Evolutionary conservation across 2,329 filamentous ascomycete species (phyloP).

Genomic region (Fusarium poae): DNA sequence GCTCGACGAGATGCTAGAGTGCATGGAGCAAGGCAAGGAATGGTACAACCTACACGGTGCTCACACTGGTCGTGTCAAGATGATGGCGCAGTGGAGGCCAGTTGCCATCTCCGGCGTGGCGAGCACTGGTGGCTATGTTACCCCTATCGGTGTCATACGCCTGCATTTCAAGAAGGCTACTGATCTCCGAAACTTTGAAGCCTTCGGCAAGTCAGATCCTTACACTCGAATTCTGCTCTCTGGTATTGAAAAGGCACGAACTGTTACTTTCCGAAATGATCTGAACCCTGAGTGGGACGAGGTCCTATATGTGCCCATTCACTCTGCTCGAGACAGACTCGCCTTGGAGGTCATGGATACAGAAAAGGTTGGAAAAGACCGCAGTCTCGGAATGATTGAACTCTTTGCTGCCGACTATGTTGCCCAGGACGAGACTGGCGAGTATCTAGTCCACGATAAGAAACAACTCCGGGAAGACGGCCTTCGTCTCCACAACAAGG

Average conservation of each 20-base stretch:
- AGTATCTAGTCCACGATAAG: conserved; percentile 82
- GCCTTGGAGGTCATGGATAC: conserved; percentile 96
- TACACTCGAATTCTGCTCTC: conserved; percentile 91
- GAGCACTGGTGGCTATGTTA: conserved; percentile 89
- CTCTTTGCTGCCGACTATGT: conserved; percentile 84
- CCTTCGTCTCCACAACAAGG: conserved; percentile 80
- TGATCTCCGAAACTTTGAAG: conserved; percentile 91
- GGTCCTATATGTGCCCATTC: conserved; percentile 92
- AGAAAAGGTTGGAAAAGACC: conserved; percentile 91
- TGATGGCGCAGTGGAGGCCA: conserved; percentile 95
- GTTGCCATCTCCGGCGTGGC: conserved; percentile 86
- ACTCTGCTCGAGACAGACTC: conserved; percentile 85
- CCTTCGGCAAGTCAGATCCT: conserved; percentile 95
- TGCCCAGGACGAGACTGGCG: conserved; percentile 79
- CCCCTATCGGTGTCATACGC: conserved; percentile 94
- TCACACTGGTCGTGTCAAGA: conserved; percentile 87
- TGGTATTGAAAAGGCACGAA: conserved; percentile 89
- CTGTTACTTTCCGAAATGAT: conserved; percentile 96
- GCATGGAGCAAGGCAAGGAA: conserved; percentile 92
- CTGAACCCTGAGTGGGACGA: conserved; percentile 97
- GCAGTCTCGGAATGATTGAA: conserved; percentile 85
- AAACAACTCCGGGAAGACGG: conserved; percentile 76
- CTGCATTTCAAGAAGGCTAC: conserved; percentile 89
- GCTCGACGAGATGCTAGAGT: conserved; percentile 90
- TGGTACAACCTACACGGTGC: conserved; percentile 92